Evolutionary conservation across 2,329 filamentous ascomycete species (phyloP).

Genomic region (Xylariomycetidae sp.): DNA sequence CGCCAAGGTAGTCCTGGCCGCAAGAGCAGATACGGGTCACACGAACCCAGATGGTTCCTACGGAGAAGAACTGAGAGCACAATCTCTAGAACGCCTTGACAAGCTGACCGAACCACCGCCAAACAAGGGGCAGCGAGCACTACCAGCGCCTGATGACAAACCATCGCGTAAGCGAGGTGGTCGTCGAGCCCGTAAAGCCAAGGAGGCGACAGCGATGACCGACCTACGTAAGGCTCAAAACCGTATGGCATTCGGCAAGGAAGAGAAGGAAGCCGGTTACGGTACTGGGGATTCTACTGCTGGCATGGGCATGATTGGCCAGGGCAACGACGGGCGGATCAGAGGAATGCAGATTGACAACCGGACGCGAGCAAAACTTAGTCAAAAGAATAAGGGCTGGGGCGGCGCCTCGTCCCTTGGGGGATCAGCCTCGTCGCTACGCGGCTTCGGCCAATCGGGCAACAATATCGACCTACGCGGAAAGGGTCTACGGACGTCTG

Average conservation of each 20-base stretch:
- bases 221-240: constrained; percentile 95
- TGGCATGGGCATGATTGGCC: constrained; percentile 93
- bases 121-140: constrained; percentile 80
- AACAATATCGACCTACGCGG: constrained; percentile 66
- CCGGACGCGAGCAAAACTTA: constrained; percentile 86
- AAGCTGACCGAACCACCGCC: constrained; percentile 89
- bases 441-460: constrained; percentile 66
- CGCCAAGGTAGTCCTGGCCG: constrained; percentile 89
- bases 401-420: constrained; percentile 63
- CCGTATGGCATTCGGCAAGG: constrained; percentile 90
- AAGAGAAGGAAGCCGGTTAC: constrained; percentile 90
- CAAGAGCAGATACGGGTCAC: constrained; percentile 83
- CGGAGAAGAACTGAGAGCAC: constrained; percentile 75
- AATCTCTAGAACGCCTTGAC: constrained; percentile 80
- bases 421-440: constrained; percentile 74
- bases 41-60: constrained; percentile 75
- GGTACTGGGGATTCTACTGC: constrained; percentile 79
- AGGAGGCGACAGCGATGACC: constrained; percentile 96
- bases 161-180: constrained; percentile 89
- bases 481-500: constrained; percentile 74
- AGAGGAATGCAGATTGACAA: constrained; percentile 87
- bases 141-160: constrained; percentile 93
- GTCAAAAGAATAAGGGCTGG: constrained; percentile 95
- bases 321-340: constrained; percentile 81
- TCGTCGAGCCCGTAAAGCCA: constrained; percentile 83